Evolutionary conservation across 1,284 basidiomycete genomes (phyloP).

Genomic region (Athelia sp.): DNA sequence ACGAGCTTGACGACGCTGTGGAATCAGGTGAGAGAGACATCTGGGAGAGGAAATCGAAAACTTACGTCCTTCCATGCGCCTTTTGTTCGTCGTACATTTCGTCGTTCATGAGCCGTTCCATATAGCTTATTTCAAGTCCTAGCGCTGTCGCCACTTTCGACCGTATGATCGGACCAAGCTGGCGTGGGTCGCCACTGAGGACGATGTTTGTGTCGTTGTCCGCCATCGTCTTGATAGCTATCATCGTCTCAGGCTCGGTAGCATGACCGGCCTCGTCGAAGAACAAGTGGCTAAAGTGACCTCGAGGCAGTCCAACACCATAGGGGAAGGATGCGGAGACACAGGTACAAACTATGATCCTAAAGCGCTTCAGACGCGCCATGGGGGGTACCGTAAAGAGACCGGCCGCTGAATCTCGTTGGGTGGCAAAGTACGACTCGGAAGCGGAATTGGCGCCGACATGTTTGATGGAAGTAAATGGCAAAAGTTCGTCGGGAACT

Average conservation of each 20-base stretch:
- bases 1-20: conserved; percentile 43
- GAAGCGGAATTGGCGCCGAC: too few relatives aligned
- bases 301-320: conserved; percentile 49
- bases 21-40: background rate
- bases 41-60: conserved; percentile 4
- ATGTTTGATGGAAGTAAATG: too few relatives aligned
- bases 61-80: conserved; percentile 38
- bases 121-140: conserved; percentile 48
- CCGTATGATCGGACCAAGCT: conserved; percentile 58
- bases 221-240: conserved; percentile 51
- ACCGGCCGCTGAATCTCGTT: conserved; percentile 16
- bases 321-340: conserved; percentile 51
- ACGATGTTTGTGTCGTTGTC: conserved; percentile 48
- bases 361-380: conserved; percentile 36
- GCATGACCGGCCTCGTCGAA: conserved; percentile 66
- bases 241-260: conserved; percentile 55
- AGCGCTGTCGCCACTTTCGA: conserved; percentile 43
- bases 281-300: conserved; percentile 62
- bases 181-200: conserved; percentile 58
- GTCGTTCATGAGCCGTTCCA: conserved; percentile 51
- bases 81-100: conserved; percentile 37
- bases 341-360: conserved; percentile 58
- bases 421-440: too few relatives aligned
- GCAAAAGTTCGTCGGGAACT: conserved; percentile 37
- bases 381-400: conserved; percentile 44